Percentiles rank a stretch among this genome's conserved stretches.
Conservation (phyloP, 116 monocot species). For the Posidonia oceanica region DNA sequence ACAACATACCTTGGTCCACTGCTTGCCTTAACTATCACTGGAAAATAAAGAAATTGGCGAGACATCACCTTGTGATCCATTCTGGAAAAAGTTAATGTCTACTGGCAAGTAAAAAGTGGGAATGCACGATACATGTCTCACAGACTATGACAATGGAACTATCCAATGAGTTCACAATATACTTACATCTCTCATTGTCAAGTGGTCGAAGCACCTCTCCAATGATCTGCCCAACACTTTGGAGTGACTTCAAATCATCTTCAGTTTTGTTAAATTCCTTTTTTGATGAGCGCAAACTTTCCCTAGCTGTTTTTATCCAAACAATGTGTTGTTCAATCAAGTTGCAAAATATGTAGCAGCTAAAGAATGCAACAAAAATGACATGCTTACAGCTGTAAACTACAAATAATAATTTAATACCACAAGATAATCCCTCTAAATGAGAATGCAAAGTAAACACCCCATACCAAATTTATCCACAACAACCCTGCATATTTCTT, state of each 20-base stretch:
- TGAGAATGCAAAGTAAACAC: no score
- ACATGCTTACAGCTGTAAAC: not conserved
- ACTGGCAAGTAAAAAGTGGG: not conserved
- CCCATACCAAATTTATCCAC: no score
- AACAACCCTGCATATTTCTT: no score
- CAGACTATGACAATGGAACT: not conserved
- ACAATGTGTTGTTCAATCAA: not conserved
- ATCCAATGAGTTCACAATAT: not conserved
- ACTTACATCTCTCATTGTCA: constrained; percentile 92
- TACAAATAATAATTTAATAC: no score
- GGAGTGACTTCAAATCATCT: constrained; percentile 97
- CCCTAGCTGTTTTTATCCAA: constrained; percentile 40
- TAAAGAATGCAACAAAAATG: not conserved
- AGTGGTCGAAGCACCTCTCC: constrained; percentile 97
- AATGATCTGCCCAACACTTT: constrained; percentile 98
- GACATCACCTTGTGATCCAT: not conserved
- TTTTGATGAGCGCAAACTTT: constrained; percentile 58
- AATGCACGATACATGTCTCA: not conserved
- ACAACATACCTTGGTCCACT: constrained; percentile 99
- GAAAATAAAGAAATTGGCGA: not conserved
- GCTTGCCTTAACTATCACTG: constrained; percentile 97
- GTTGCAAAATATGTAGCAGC: not conserved
- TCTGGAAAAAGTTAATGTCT: no score
- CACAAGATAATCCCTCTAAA: no score
- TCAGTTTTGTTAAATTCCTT: constrained; percentile 91